Base-by-base conservation (phyloP, 768 basidiomycete genomes). In the Hericium erinaceus region DNA sequence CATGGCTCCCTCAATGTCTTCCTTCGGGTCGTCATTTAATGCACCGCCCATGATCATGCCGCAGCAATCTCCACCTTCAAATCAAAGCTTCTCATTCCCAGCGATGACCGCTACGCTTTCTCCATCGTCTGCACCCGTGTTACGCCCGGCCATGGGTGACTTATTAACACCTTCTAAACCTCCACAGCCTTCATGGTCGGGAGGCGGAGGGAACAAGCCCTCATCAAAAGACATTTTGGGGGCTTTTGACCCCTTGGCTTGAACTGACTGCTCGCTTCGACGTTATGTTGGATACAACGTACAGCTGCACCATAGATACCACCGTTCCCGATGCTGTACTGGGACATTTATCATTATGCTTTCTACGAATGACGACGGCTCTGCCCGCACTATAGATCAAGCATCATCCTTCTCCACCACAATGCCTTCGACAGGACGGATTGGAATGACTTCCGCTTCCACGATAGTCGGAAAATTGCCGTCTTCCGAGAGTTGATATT, bases 221-320 rank as follows among this genome's bases (percentile, higher is more conserved):
- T 63, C 77, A 13, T 77, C 82, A 37, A 86, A 85, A 63, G 78
- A 83, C 61, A 83, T 84, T 58, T 90, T 87, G 86, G 82, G 81
- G 22, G 90, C 89, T 67, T 92, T 92, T 66, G 90, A 92, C 73
- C 90, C 90, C 12, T 72, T 89, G 48, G 76, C 80, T 9, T 46
- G 16, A 46, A 18, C 44, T 46, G 20, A 18, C 7, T 46, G 8
- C n/a, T 16, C 16, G n/a, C 7, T 46, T 9, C n/a, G 5, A 46
- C 2, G 8, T 9, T 9, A 46, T 46, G 33, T 33, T 33, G 33
- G 33, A 33, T 33, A 46, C 16, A 15, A 46, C 44, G 10, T 46
- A 22, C 44, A 46, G 44, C 16, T 46, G 44, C 16, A 33, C 8
- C 20, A 46, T 46, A 46, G 44, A 46, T 46, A 46, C 44, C 44